Evolutionary conservation across 164 flowering plant genomes (phyloP).

Genomic region (Santalum album): DNA sequence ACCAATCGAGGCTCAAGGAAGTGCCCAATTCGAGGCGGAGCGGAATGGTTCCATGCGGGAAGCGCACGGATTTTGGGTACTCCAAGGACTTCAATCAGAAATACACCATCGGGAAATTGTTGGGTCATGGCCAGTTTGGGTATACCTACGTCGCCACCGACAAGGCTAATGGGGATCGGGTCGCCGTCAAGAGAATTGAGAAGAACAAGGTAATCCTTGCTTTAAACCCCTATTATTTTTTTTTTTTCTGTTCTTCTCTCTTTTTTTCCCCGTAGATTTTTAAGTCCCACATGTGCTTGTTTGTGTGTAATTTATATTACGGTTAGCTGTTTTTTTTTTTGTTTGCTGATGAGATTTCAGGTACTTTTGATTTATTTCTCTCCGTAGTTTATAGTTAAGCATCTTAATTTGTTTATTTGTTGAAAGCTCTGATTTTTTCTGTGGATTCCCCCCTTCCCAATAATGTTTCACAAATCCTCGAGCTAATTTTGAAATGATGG

Average conservation of each 20-base stretch:
- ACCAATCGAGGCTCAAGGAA: slow-evolving; percentile 18
- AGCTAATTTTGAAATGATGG: no score
- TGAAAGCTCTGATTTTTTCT: no score
- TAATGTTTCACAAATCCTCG: no score
- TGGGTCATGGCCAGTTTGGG: slow-evolving; percentile 96
- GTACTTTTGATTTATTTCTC: no score
- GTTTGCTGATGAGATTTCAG: no score
- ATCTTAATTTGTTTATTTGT: no score
- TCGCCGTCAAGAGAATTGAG: slow-evolving; percentile 89
- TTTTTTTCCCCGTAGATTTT: not conserved
- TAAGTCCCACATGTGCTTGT: no score
- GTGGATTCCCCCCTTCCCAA: no score
- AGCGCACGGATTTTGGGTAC: slow-evolving; percentile 87
- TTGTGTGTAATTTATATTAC: no score
- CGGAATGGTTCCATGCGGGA: slow-evolving; percentile 61
- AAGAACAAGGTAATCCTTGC: slow-evolving; percentile 63
- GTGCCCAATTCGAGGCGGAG: slow-evolving; percentile 22
- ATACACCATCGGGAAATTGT: slow-evolving; percentile 69
- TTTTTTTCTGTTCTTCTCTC: not conserved
- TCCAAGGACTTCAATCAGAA: slow-evolving; percentile 56
- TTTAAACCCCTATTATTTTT: not conserved
- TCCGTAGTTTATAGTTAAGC: no score
- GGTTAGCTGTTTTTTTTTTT: no score
- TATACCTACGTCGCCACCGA: slow-evolving; percentile 86
- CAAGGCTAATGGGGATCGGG: slow-evolving; percentile 71